Base-by-base conservation (phyloP, 2,329 filamentous ascomycete genomes). In the Fusarium liriodendri region DNA sequence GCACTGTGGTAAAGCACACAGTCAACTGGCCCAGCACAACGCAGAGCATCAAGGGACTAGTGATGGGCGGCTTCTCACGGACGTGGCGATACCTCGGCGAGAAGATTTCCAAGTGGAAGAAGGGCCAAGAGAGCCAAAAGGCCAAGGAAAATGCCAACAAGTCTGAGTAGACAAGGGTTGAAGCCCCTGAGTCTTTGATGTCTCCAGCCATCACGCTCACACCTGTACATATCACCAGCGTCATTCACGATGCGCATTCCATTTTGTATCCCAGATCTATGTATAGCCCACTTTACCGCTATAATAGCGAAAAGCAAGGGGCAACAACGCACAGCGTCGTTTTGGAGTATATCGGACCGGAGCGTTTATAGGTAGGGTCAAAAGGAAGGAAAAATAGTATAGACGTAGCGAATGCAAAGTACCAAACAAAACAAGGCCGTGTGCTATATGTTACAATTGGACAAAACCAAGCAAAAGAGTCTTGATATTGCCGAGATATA, bases 21-120 rank as follows among this genome's bases (percentile, higher is more conserved):
- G 94, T 98, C 77, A 90, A 91, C 65, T 98, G 97, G 97, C 95
- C 97, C 1, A 97, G 95, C 78, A 95, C 94, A 3, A 91, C 91
- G 6, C 96, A 99, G 83, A 97, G 92, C 63, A 80, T 96, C 71
- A 99, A 99, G 84, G 92, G 95, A 2, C 82, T 93, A 2, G 82
- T 98, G 52, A 98, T 95, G 3, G 92, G 93, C 0, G 97, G 97
- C 0, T 81, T 93, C 18, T 80, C 85, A 8, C 90, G 92, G 77
- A 92, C 92, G 7, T 88, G 89, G 85, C 89, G 91, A 71, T 99
- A 99, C 81, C 78, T 97, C 64, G 86, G 88, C 50, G 97, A 98
- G 82, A 99, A 99, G 87, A 85, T 91, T 70, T 85, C 85, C 72
- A 95, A 94, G 82, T 93, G 87, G 78, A 84, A 83, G 18, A 85